Evolutionary conservation across 495 filamentous ascomycete genomes (phyloP).

Genomic region (Apodospora peruviana): DNA sequence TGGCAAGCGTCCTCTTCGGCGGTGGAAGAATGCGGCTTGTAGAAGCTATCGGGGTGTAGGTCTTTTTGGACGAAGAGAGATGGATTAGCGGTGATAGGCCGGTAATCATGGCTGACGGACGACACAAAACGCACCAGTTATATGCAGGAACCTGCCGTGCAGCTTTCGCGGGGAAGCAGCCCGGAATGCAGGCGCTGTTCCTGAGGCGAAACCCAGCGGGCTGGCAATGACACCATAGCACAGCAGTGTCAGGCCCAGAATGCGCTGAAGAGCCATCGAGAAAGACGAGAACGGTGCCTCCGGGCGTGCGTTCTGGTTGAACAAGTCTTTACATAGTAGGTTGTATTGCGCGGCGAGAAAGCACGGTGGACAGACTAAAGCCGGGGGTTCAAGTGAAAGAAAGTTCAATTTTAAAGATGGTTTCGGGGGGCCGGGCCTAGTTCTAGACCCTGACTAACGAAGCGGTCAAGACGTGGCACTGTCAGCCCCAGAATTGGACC

Average conservation of each 20-base stretch:
- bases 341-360: not conserved
- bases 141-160: conserved; percentile 85
- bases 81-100: conserved; percentile 1
- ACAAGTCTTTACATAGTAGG: conserved; percentile 8
- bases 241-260: conserved; percentile 23
- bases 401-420: not conserved
- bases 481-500: too few relatives aligned
- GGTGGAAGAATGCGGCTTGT: conserved; percentile 68
- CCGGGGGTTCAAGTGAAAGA: not conserved
- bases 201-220: conserved; percentile 12
- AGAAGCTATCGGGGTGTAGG: conserved; percentile 83
- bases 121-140: conserved; percentile 67
- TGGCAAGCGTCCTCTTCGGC: conserved; percentile 69
- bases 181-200: conserved; percentile 1
- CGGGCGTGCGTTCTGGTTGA: not conserved
- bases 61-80: conserved; percentile 45
- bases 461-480: too few relatives aligned
- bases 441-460: too few relatives aligned
- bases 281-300: not conserved
- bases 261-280: conserved; percentile 16
- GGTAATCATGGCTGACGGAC: too few relatives aligned
- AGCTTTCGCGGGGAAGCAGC: conserved; percentile 41
- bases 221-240: conserved; percentile 31
- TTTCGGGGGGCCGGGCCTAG: not conserved
- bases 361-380: too few relatives aligned